phyloP scores from a whole-genome alignment of 2,329 filamentous ascomycete species.

The Colletotrichum chlorophyti region DNA sequence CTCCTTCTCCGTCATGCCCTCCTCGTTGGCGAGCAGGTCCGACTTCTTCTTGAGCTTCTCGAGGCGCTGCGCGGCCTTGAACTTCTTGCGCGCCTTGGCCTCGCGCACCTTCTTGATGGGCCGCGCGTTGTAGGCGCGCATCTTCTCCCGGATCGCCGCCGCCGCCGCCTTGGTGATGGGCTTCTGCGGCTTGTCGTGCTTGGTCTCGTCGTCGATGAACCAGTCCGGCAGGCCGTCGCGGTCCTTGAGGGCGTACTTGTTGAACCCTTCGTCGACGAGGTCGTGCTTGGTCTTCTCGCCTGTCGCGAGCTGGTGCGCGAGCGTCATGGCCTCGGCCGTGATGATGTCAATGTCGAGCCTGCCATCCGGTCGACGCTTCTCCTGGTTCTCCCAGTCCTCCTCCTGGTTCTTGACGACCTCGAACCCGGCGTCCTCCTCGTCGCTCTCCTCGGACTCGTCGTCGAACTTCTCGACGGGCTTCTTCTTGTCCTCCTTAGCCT shows the following conservation, averaged over 20 bases:
- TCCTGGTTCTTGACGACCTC: slow-evolving; percentile 66
- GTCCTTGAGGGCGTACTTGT: slow-evolving; percentile 90
- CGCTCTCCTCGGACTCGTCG: slow-evolving; percentile 39
- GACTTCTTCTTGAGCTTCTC: slow-evolving; percentile 98
- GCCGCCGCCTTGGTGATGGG: slow-evolving; percentile 94
- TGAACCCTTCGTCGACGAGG: slow-evolving; percentile 89
- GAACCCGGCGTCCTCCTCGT: slow-evolving; percentile 58
- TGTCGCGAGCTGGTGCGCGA: slow-evolving; percentile 89
- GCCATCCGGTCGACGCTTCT: slow-evolving; percentile 68
- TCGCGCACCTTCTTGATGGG: slow-evolving; percentile 99
- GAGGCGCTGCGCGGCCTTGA: slow-evolving; percentile 86
- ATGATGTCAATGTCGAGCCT: slow-evolving; percentile 92
- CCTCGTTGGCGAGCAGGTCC: slow-evolving; percentile 86
- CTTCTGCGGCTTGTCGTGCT: slow-evolving; percentile 82
- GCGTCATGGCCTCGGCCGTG: slow-evolving; percentile 98
- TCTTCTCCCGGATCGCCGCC: slow-evolving; percentile 91
- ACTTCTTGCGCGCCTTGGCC: slow-evolving; percentile 95
- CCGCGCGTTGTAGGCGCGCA: slow-evolving; percentile 89
- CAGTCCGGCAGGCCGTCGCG: slow-evolving; percentile 92
- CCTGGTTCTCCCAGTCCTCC: slow-evolving; percentile 72
- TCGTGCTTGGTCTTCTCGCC: slow-evolving; percentile 82
- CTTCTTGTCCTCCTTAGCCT: slow-evolving; percentile 42
- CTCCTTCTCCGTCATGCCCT: slow-evolving; percentile 93
- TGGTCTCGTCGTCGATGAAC: slow-evolving; percentile 93
- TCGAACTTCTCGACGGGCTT: slow-evolving; percentile 44